Evolutionary conservation across 768 basidiomycete genomes (phyloP), one percentile per base, ranked within the genome.

Genomic region (Lactifluus rugatus): DNA sequence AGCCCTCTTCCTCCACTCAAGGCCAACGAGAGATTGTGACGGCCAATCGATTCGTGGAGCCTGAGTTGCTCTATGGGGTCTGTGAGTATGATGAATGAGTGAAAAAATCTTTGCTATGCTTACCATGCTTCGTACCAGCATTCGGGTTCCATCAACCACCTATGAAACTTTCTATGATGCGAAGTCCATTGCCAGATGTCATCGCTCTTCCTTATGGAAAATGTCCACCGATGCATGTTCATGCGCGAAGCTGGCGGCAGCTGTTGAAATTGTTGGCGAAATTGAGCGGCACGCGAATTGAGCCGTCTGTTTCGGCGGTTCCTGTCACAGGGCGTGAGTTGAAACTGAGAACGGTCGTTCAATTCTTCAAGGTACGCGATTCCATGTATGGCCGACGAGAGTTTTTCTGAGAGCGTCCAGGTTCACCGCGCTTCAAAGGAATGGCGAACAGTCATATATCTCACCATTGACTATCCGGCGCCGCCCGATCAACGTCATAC

Each of bases 361-460:
- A 91, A 65, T 89, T 91, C 65, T 76, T 89, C 50, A 87, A 83
- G 75, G 89, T 87, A 36, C 9, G 52, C 45, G 14, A 48, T 32
- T 47, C 31, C 19, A 34, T 21, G n/a, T n/a, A 52, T 39, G 36
- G 26, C 50, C 10, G 0, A 42, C 62, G 46, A 61, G 46, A 28
- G 13, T 17, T 11, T 19, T 47, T 28, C 32, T 65, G 41, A 65
- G 31, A 11, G 28, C 48, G 25, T n/a, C 25, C 55, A 89, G 87
- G 75, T 83, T 9, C 81, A 85, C 64, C 80, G 77, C 39, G 66
- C 75, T 19, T 76, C 83, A 0, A 65, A 71, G 5, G 80, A 83
- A 17, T 92, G 89, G 89, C 78, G 84, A 54, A 83, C 83, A 10
- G 72, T 91, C 21, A 69, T 91, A 16, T 91, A 88, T 77, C 81